These are phyloP conservation scores for Solanum medicagineum DNA, from an alignment of 257 asterid species.

Conservation along the genomic window DNA sequence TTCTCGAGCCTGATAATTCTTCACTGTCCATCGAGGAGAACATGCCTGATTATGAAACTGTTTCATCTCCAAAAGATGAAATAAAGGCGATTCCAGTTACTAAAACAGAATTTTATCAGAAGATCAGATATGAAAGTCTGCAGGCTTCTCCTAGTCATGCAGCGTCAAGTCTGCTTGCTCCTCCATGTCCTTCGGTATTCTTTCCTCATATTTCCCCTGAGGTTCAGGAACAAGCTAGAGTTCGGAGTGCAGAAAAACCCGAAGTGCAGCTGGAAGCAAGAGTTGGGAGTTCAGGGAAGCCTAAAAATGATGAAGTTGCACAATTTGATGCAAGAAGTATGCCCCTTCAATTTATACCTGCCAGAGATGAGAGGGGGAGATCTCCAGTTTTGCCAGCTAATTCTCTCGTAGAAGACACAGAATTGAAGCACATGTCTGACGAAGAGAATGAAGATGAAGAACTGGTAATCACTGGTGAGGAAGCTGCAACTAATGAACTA, in stretches of 20 bases:
- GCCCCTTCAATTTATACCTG: conserved; percentile 16
- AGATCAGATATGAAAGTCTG: conserved; percentile 9
- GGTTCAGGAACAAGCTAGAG: conserved; percentile 2
- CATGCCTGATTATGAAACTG: conserved; percentile 35
- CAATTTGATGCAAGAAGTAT: conserved; percentile 21
- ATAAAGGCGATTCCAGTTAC: conserved; percentile 10
- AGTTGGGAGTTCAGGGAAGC: conserved; percentile 25
- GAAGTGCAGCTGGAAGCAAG: conserved; percentile 13
- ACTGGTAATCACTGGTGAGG: conserved; percentile 18
- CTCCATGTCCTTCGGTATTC: conserved; percentile 5
- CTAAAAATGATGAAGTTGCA: conserved; percentile 18
- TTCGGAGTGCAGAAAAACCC: background rate
- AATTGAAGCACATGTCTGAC: conserved; percentile 12
- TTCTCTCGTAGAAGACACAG: conserved; percentile 24
- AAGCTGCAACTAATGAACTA: conserved; percentile 35
- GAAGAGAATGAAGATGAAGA: conserved; percentile 42
- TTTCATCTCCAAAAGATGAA: conserved; percentile 35
- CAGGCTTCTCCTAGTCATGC: conserved; percentile 29
- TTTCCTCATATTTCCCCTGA: conserved; percentile 13
- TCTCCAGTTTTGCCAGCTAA: conserved; percentile 18
- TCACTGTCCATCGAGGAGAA: conserved; percentile 38
- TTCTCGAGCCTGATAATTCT: conserved; percentile 21
- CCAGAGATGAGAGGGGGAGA: conserved; percentile 21
- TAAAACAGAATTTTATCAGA: conserved; percentile 9
- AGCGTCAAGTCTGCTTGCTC: conserved; percentile 10